Evolutionary conservation across 768 basidiomycete genomes (phyloP), one percentile per base, ranked within the genome.

Genomic region (Tephrocybe sp.): DNA sequence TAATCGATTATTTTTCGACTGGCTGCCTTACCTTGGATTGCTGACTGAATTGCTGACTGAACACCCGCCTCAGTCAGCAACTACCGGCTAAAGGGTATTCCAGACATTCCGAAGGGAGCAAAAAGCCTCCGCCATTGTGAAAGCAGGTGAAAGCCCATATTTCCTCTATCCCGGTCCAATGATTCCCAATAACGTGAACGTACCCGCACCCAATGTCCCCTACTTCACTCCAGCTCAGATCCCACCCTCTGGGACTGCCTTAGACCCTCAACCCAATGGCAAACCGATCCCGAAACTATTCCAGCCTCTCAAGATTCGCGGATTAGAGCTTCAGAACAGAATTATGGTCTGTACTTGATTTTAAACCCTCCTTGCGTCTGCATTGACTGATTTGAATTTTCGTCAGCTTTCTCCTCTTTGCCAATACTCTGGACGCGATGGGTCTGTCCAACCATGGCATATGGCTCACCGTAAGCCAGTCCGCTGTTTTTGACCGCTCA

Each of bases 351-450:
- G 78, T 17, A 20, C 11, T 44, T 45, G 17, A 15, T 25, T 21
- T 44, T 20, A 12, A 30, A 36, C 15, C 11, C 34, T 36, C 7
- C 34, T 36, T 7, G 6, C 15, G 4, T 36, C 15, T 15, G 15
- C 4, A 36, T 9, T 4, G 4, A 10, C 6, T 32, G 2, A 32
- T 17, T n/a, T 43, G 7, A 30, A 30, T 5, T 30, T 4, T 36
- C 15, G 4, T 18, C 39, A 77, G 75, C 46, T 83, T 37, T 76
- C 82, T 10, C 82, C 83, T 0, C 62, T 84, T 25, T 79, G 81
- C 63, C 82, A 84, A 64, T 84, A 83, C 63, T 83, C 79, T 24
- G 69, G 78, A 1, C 65, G 80, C 25, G 65, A 83, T 68, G 84
- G 82, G 21, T 65, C 59, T 57, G 32, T 76, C 12, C 77, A 76